phyloP scores from a whole-genome alignment of 139 green algal genomes.

The Chlamydomonas sp. region DNA sequence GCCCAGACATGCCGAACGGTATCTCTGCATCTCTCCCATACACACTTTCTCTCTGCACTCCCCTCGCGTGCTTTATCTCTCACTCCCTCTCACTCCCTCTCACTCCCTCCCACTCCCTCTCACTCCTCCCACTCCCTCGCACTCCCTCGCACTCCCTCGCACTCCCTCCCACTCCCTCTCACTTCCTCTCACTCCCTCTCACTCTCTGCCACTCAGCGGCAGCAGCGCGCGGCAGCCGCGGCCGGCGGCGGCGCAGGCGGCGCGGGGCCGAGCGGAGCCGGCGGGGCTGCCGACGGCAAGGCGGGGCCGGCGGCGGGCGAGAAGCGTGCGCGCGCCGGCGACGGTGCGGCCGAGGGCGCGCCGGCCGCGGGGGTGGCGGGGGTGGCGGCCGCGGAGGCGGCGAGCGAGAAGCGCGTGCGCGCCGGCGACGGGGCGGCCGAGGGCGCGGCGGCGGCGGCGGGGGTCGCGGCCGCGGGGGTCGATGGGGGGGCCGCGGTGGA shows the following conservation, averaged over 20 bases:
- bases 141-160: background rate
- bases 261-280: slow-evolving; percentile 5
- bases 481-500: background rate
- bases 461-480: no score
- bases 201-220: no score
- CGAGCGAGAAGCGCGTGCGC: background rate
- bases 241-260: slow-evolving; percentile 13
- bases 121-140: background rate
- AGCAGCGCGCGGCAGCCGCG: slow-evolving; percentile 11
- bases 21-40: background rate
- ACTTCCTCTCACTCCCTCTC: no score
- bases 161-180: background rate
- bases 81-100: background rate
- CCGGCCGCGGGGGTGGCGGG: background rate
- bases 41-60: background rate
- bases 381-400: background rate
- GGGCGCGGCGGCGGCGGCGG: slow-evolving; percentile 1
- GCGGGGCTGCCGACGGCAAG: background rate
- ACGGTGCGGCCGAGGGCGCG: background rate
- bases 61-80: background rate
- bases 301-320: background rate
- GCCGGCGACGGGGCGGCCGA: background rate
- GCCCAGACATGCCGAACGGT: background rate
- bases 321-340: background rate
- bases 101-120: background rate